Evolutionary conservation across 192 early-diverging fungal species (phyloP), one percentile per base, ranked within the genome.

Genomic region (Dissophora globulifera): DNA sequence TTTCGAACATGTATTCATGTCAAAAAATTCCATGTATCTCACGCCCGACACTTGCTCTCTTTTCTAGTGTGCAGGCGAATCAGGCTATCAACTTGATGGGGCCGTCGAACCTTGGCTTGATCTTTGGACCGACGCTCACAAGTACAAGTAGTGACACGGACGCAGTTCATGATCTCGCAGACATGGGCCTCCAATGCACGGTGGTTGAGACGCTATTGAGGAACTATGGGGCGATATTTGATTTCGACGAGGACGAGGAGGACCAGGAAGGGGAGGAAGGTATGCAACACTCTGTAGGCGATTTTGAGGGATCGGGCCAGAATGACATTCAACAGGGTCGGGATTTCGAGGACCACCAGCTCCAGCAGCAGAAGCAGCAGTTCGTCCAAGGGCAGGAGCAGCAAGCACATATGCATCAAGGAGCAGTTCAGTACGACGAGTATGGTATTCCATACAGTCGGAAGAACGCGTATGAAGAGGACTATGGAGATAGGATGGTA

Each of bases 41-140:
- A n/a, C n/a, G n/a, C n/a, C n/a, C n/a, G n/a, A n/a, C n/a, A n/a
- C n/a, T n/a, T n/a, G n/a, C n/a, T 61, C 17, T 19, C 15, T 5
- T 27, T 42, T 41, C 3, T 65, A 93, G 90, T n/a, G 82, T 98
- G 35, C 89, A 93, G 63, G 79, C 82, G 27, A 83, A 94, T 58
- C 90, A 95, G 63, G 76, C 81, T 29, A 84, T 85, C 20, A 98
- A 95, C 62, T 93, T 92, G 82, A 98, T 98, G 97, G 89, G 86
- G 29, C 81, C 87, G 13, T 80, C 87, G 32, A 98, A 98, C 67
- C 81, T 98, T 48, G 83, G 92, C 26, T 94, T 97, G 46, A 91
- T 98, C 9, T 97, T 96, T 91, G 95, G 95, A 9, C 94, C 96
- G 13, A 97, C 95, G 7, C 72, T 95, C 41, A 79, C 94, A 59